A percentile compares a stretch with the other conserved stretches of the same genome.
Evolutionary conservation across 176 grass and related monocot species (phyloP).

Genomic region (Eragrostis nindensis): DNA sequence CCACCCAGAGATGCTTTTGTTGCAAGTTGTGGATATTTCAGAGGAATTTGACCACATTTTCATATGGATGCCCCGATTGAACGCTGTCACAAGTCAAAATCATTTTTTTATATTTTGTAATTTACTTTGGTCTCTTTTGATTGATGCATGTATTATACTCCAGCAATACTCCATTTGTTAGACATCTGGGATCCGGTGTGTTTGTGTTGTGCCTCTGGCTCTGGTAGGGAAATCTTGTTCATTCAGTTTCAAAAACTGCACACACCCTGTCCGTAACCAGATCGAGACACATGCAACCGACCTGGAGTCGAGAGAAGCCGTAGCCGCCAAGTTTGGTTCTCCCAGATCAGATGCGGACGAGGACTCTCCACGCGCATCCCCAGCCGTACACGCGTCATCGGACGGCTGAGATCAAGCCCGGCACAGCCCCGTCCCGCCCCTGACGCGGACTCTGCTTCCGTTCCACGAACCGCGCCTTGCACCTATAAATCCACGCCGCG

Average conservation of each 20-base stretch:
- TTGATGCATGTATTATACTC: neutral
- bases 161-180: no score
- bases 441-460: neutral
- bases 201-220: no score
- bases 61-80: neutral
- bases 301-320: neutral
- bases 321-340: slow-evolving; percentile 24
- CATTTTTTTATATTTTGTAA: slow-evolving; percentile 9
- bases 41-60: slow-evolving; percentile 4
- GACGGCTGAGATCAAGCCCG: neutral
- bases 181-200: no score
- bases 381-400: neutral
- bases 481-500: slow-evolving; percentile 25
- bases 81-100: neutral
- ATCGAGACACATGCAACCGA: neutral
- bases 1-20: slow-evolving; percentile 21
- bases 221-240: no score
- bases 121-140: neutral
- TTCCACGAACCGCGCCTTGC: neutral
- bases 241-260: no score
- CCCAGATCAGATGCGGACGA: neutral
- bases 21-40: slow-evolving; percentile 13
- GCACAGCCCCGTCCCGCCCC: neutral
- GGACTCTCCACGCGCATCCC: neutral
- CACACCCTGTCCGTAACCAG: neutral